phyloP scores from a whole-genome alignment of 2,329 filamentous ascomycete genomes.

The Botrytis fabae region DNA sequence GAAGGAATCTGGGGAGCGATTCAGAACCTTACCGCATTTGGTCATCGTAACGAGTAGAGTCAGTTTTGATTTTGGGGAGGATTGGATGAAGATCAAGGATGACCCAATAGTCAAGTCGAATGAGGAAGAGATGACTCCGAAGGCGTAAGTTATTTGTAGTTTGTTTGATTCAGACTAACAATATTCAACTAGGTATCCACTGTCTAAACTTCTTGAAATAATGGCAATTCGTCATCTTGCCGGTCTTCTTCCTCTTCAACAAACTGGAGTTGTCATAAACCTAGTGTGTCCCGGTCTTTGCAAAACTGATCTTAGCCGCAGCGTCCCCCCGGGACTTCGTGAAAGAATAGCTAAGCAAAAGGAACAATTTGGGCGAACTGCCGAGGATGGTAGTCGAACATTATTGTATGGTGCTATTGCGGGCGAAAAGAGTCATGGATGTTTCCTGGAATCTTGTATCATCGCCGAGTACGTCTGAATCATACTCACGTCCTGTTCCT shows the following conservation, averaged over 20 bases:
- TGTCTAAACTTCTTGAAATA: conserved; percentile 37
- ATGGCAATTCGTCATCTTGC: conserved; percentile 34
- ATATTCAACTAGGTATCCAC: conserved; percentile 32
- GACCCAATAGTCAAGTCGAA: background rate
- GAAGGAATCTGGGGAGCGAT: conserved; percentile 26
- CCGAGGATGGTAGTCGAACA: conserved; percentile 40
- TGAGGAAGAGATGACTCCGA: conserved; percentile 20
- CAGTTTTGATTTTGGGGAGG: conserved; percentile 26
- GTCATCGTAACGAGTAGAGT: conserved; percentile 28
- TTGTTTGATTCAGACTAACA: conserved; percentile 14
- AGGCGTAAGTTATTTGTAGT: conserved; percentile 7
- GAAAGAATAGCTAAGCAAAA: conserved; percentile 24
- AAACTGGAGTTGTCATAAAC: conserved; percentile 37
- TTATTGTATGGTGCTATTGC: conserved; percentile 36
- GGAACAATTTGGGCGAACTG: conserved; percentile 32
- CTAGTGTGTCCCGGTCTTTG: conserved; percentile 39
- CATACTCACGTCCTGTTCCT: background rate
- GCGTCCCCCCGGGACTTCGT: conserved; percentile 27
- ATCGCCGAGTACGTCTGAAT: conserved; percentile 26
- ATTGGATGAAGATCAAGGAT: conserved; percentile 32
- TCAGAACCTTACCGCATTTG: conserved; percentile 32
- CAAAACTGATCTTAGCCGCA: conserved; percentile 35
- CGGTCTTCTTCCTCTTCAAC: conserved; percentile 30
- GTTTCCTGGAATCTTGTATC: conserved; percentile 23
- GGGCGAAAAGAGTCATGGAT: conserved; percentile 37